Percentiles rank a stretch among this genome's conserved stretches.
phyloP scores from a whole-genome alignment of 306 rosid genomes.

The Trifolium subterraneum region DNA sequence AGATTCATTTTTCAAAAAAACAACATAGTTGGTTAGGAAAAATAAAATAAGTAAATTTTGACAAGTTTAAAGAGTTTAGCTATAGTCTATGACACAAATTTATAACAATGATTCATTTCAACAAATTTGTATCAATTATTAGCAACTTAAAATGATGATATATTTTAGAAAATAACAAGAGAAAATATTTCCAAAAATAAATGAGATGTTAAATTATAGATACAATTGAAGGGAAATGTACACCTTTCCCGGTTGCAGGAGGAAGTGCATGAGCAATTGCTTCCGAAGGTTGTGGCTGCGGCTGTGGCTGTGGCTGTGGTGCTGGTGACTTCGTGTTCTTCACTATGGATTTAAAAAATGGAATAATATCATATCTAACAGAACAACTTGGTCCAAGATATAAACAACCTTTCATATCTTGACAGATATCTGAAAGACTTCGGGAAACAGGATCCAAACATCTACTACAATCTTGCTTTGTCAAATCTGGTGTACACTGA shows the following conservation, averaged over 20 bases:
- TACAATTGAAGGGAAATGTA: too few species aligned
- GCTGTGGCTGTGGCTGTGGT: background rate
- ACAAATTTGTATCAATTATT: too few species aligned
- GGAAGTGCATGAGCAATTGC: background rate
- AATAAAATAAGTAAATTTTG: too few species aligned
- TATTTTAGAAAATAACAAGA: too few species aligned
- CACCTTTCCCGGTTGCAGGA: background rate
- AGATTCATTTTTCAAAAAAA: too few species aligned
- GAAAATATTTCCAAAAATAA: background rate
- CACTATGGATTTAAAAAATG: background rate
- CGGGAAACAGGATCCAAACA: background rate
- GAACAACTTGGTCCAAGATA: slow-evolving; percentile 5
- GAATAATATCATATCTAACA: background rate
- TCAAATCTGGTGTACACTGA: slow-evolving; percentile 44
- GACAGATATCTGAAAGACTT: background rate
- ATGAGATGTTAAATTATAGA: too few species aligned
- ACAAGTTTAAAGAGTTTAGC: too few species aligned
- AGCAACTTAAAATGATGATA: too few species aligned
- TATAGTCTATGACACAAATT: too few species aligned
- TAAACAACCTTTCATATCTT: background rate
- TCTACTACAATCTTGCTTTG: background rate
- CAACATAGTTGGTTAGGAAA: too few species aligned
- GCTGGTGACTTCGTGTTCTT: background rate
- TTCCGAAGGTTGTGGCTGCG: background rate
- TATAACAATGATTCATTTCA: too few species aligned